Base-by-base conservation (phyloP, 306 rosid species). In the Dicorynia guianensis region DNA sequence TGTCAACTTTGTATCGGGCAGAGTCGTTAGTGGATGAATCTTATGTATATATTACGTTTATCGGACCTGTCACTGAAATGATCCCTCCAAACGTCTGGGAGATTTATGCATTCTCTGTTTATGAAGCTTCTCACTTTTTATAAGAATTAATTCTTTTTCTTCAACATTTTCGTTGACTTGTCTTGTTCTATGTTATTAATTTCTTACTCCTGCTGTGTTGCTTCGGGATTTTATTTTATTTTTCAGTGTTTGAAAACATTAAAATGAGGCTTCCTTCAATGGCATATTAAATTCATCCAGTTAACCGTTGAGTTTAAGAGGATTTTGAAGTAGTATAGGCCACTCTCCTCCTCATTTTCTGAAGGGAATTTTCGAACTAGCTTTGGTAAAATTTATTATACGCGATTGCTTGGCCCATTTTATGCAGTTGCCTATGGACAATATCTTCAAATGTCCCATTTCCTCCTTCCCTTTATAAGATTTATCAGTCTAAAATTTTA, bases 61-160 rank as follows among this genome's bases (percentile, higher is more conserved):
- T 11, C 0, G 35, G 63, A 43, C 57, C 4, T 35, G 30, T 38
- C 1, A 10, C 66, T 67, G 30, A 49, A 0, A 7, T 72, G 12
- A 54, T 19, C 20, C 52, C 62, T 64, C 44, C 33, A 66, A 30
- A 19, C 25, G 14, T 17, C 11, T 70, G 11, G 2, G 2, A 47
- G 62, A 38, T 80, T 79, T 61, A 25, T 49, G 81, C 67, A 71
- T 72, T 44, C 5, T 80, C 67, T 60, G 65, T 52, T 9, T 25
- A 56, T 14, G 53, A 43, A 18, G 50, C 19, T 13, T 34, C n/a
- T 35, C 20, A 8, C 30, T 17, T 14, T 36, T 17, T 18, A 15
- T 55, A 7, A 39, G 11, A 35, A 55, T 35, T 63, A 19, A 0
- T 57, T 71, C 39, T 13, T 19, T 44, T 6, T 25, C 11, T 71